Conservation (phyloP, 2,329 filamentous ascomycete species). For the Aspergillus felis region DNA sequence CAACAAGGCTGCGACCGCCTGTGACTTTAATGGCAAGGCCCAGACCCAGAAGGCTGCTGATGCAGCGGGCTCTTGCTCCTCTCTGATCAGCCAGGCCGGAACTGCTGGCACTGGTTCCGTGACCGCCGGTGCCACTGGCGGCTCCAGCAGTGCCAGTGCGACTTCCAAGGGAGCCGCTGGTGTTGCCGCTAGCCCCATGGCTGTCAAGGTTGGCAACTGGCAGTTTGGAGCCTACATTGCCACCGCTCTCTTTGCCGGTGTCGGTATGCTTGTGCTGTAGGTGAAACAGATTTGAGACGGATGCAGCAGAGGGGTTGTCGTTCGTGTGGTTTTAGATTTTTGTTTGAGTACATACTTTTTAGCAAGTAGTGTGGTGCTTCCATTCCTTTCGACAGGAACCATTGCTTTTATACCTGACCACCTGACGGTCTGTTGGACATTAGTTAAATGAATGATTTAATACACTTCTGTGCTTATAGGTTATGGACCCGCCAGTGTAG, state of each 20-base stretch:
- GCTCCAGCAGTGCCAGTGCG: slow-evolving; percentile 15
- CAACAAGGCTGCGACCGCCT: slow-evolving; percentile 34
- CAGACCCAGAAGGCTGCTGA: slow-evolving; percentile 29
- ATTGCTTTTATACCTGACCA: not conserved
- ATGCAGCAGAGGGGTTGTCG: not conserved
- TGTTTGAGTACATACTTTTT: slow-evolving; percentile 3
- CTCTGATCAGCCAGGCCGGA: slow-evolving; percentile 38
- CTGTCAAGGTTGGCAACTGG: slow-evolving; percentile 37
- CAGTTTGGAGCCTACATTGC: slow-evolving; percentile 44
- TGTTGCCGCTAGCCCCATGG: slow-evolving; percentile 25
- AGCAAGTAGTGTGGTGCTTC: slow-evolving; percentile 1
- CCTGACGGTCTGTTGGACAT: not conserved
- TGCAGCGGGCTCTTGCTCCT: slow-evolving; percentile 32
- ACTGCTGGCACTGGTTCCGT: slow-evolving; percentile 38
- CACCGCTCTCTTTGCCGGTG: slow-evolving; percentile 41
- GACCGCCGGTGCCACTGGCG: slow-evolving; percentile 31
- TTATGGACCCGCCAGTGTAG: too few species aligned
- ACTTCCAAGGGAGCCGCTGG: slow-evolving; percentile 33
- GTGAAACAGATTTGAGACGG: not conserved
- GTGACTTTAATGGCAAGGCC: slow-evolving; percentile 45
- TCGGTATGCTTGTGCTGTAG: slow-evolving; percentile 47
- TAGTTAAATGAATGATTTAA: not conserved
- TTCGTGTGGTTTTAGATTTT: not conserved
- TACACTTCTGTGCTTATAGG: not conserved
- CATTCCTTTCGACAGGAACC: not conserved